Conservation (phyloP, 2,329 filamentous ascomycete genomes). For the Alternaria sp. region DNA sequence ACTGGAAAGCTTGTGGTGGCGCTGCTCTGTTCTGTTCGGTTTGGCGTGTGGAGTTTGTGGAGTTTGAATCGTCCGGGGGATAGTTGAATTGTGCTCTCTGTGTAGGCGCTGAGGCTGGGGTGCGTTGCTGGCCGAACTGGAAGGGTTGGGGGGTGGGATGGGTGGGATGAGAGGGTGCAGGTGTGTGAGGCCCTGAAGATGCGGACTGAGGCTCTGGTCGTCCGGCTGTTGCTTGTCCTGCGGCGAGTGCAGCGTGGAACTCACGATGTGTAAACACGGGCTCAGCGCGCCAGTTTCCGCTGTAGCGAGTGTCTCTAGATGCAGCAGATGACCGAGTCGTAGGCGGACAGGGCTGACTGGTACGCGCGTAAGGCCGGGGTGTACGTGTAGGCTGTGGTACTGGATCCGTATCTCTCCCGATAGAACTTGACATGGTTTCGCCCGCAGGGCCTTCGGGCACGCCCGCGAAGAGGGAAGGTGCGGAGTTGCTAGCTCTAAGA, state of each 20-base stretch:
- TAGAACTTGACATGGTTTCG: not conserved
- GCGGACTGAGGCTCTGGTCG: fast-evolving
- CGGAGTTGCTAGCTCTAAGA: not conserved
- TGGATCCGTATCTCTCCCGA: not conserved
- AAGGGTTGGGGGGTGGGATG: not conserved
- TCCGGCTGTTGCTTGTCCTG: not conserved
- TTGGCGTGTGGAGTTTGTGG: not conserved
- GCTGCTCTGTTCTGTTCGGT: not conserved
- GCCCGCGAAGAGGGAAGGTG: not conserved
- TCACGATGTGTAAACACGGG: not conserved
- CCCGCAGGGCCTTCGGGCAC: not conserved
- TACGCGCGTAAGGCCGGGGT: not conserved
- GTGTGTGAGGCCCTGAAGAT: not conserved
- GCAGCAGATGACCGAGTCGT: not conserved
- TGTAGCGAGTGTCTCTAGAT: not conserved
- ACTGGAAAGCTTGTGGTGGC: not conserved
- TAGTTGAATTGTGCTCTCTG: not conserved
- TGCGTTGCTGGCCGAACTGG: not conserved
- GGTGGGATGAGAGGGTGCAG: not conserved
- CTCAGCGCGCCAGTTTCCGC: not conserved
- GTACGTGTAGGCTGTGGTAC: not conserved
- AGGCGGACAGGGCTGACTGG: not conserved
- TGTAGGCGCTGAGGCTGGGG: not conserved
- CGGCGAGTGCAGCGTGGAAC: not conserved
- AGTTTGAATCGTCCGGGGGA: not conserved